Conservation (phyloP, 2,329 filamentous ascomycete genomes). For the Aspergillus jensenii region DNA sequence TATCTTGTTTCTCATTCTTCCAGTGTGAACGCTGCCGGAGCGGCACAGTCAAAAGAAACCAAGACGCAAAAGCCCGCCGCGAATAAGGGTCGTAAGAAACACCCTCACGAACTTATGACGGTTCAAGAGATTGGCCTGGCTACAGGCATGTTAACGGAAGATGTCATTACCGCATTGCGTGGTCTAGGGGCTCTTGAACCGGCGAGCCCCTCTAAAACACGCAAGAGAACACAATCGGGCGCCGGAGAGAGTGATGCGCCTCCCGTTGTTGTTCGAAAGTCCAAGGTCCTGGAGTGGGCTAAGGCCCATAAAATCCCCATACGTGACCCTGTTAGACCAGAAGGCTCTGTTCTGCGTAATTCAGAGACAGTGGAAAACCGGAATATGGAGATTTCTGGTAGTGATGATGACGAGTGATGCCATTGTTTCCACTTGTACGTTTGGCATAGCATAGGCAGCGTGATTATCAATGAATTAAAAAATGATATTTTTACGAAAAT, state of each 20-base stretch:
- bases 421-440: neutral
- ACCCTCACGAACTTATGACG: constrained; percentile 53
- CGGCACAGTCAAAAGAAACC: constrained; percentile 19
- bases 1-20: constrained; percentile 53
- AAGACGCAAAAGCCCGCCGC: constrained; percentile 27
- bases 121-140: constrained; percentile 70
- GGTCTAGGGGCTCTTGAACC: constrained; percentile 72
- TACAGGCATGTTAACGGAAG: constrained; percentile 83
- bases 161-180: constrained; percentile 74
- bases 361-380: constrained; percentile 52
- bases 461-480: neutral
- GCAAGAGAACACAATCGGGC: constrained; percentile 42
- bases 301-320: constrained; percentile 62
- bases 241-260: constrained; percentile 21
- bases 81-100: constrained; percentile 42
- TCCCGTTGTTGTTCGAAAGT: constrained; percentile 54
- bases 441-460: neutral
- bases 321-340: constrained; percentile 66
- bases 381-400: constrained; percentile 29
- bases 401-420: constrained; percentile 19
- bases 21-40: constrained; percentile 22
- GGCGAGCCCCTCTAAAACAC: constrained; percentile 53
- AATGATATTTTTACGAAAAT: neutral
- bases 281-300: constrained; percentile 66
- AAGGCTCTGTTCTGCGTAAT: constrained; percentile 75